Percentiles rank a stretch among this genome's conserved stretches.
Evolutionary conservation across 371 early-diverging fungal genomes (phyloP).

Genomic region (Lichtheimia corymbifera): DNA sequence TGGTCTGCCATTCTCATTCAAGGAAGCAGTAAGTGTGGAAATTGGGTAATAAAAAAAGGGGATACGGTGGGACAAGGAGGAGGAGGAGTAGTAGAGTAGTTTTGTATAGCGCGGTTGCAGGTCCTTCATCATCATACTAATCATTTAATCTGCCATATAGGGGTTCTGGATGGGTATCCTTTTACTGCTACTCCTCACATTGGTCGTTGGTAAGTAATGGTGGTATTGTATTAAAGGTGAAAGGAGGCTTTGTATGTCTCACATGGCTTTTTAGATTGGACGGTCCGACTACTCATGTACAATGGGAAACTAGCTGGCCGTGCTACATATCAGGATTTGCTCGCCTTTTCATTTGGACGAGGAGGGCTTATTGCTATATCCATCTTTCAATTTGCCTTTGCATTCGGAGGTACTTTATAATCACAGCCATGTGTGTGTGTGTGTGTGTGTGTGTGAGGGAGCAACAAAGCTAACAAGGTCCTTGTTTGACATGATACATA

Average conservation of each 20-base stretch:
- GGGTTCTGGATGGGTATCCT: slow-evolving; percentile 69
- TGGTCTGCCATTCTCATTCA: slow-evolving; percentile 65
- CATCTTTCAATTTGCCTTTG: slow-evolving; percentile 79
- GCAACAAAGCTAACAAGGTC: not conserved
- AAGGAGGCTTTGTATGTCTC: not conserved
- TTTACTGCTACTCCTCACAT: slow-evolving; percentile 64
- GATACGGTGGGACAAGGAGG: too few relatives aligned
- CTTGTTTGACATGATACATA: slow-evolving; percentile 16
- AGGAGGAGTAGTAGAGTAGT: too few relatives aligned
- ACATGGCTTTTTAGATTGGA: slow-evolving; percentile 65
- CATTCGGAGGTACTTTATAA: slow-evolving; percentile 69
- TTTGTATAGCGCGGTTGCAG: too few relatives aligned
- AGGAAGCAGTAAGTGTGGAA: slow-evolving; percentile 50
- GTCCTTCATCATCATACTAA: too few relatives aligned
- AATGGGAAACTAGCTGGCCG: slow-evolving; percentile 73
- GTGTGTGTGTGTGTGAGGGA: too few relatives aligned
- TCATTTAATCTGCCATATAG: slow-evolving; percentile 5
- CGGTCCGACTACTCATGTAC: slow-evolving; percentile 68
- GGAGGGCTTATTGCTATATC: slow-evolving; percentile 71
- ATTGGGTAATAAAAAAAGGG: too few relatives aligned
- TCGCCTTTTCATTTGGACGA: slow-evolving; percentile 75
- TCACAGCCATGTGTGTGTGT: not conserved
- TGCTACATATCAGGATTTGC: slow-evolving; percentile 74
- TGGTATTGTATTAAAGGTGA: not conserved
- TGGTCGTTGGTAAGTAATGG: slow-evolving; percentile 54